Conservation (phyloP, 768 basidiomycete genomes). For the Piloderma croceum region DNA sequence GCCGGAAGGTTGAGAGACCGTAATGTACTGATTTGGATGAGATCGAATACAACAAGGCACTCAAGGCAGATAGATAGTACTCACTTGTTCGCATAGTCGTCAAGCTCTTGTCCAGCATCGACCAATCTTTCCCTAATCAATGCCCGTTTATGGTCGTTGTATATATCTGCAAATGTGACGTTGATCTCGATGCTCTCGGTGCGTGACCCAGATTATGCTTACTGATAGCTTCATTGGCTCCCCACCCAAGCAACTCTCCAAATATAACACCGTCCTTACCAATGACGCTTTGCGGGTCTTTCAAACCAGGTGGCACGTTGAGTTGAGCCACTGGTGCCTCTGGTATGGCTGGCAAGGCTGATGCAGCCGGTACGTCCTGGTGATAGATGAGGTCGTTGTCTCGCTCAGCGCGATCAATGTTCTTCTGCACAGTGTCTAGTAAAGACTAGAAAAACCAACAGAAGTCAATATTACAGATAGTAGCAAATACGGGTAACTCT, state of each 20-base stretch:
- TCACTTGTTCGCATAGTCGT: constrained; percentile 56
- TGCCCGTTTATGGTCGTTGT: constrained; percentile 72
- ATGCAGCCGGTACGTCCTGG: constrained; percentile 70
- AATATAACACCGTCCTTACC: constrained; percentile 60
- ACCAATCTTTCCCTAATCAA: constrained; percentile 65
- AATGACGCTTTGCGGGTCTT: constrained; percentile 51
- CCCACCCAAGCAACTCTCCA: constrained; percentile 74
- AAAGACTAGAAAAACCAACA: constrained; percentile 53
- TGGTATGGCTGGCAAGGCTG: constrained; percentile 59
- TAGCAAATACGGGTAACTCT: neutral
- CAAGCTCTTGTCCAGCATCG: constrained; percentile 55
- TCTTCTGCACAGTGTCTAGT: constrained; percentile 61
- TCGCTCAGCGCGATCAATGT: constrained; percentile 65
- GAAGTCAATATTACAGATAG: neutral
- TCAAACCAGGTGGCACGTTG: constrained; percentile 48
- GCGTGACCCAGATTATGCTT: constrained; percentile 20
- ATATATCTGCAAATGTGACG: constrained; percentile 54
- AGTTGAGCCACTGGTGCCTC: constrained; percentile 64
- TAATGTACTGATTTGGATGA: constrained; percentile 44
- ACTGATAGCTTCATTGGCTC: constrained; percentile 88
- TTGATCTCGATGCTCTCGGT: neutral
- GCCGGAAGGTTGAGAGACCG: constrained; percentile 76
- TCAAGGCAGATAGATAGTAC: constrained; percentile 16
- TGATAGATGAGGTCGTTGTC: constrained; percentile 98
- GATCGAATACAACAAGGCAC: constrained; percentile 7